Percentiles rank a stretch among this genome's conserved stretches.
phyloP scores from a whole-genome alignment of 805 yeast genomes.

The Kregervanrija fluxuum region DNA sequence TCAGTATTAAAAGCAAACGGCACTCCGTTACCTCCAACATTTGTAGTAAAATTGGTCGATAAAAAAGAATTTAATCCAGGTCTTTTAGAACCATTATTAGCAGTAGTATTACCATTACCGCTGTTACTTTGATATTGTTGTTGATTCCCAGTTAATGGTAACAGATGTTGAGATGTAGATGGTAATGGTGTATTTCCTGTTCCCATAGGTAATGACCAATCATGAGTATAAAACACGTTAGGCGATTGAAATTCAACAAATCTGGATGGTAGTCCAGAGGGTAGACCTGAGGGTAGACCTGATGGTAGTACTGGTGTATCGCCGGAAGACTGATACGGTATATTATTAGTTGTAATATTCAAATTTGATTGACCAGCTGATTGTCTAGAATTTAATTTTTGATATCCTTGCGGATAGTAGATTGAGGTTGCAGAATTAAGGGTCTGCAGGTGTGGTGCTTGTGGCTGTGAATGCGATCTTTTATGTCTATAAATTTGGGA shows the following conservation, averaged over 20 bases:
- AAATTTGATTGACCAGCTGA: conserved; percentile 2
- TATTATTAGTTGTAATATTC: too few relatives aligned
- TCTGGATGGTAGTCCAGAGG: conserved; percentile 58
- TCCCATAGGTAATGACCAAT: conserved; percentile 43
- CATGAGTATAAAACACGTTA: conserved; percentile 60
- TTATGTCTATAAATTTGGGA: not conserved
- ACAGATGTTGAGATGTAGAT: conserved; percentile 21
- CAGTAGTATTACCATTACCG: conserved; percentile 7
- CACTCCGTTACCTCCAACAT: too few relatives aligned
- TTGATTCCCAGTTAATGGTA: conserved; percentile 11
- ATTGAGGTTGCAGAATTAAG: conserved; percentile 14
- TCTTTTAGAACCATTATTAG: too few relatives aligned
- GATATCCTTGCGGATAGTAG: conserved; percentile 9
- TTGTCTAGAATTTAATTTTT: conserved; percentile 12
- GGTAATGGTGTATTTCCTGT: conserved; percentile 35
- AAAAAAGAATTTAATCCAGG: too few relatives aligned
- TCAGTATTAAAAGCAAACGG: too few relatives aligned
- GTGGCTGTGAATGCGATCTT: not conserved
- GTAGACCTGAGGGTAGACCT: conserved; percentile 43
- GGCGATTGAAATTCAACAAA: conserved; percentile 82
- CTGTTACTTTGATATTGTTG: not conserved
- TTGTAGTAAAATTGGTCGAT: too few relatives aligned
- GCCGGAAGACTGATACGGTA: conserved; percentile 10
- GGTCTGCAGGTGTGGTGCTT: conserved; percentile 3
- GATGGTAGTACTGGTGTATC: conserved; percentile 67